Base-by-base conservation (phyloP, 1,284 basidiomycete genomes). In the Leccinum cinnamomeum region DNA sequence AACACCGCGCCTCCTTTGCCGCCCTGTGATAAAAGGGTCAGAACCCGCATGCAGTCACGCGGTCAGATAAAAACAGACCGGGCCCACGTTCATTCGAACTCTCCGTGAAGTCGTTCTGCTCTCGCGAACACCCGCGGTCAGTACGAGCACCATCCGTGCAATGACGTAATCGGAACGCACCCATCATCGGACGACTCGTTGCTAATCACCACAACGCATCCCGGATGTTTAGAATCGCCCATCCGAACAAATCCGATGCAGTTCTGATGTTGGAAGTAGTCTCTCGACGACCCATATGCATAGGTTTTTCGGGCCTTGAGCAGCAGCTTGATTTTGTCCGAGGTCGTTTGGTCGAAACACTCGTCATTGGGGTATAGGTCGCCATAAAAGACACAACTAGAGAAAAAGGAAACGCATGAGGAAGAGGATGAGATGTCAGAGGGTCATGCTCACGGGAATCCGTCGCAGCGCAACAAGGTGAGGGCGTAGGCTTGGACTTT, bases 341-440 rank as follows among this genome's bases (percentile, higher is more conserved):
- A 80, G 7, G 81, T 80, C n/a, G 72, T 71, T 62, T 81, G 78
- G 65, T 86, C 79, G 71, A 85, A 90, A 66, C 87, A 86, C 71
- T 89, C 86, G 46, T 78, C 67, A 68, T 90, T 89, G 0, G 86
- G 87, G 68, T 90, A 93, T 25, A 97, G 73, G 76, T 98, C 96
- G 7, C 95, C 95, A 65, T 94, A 94, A 77, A 98, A 98, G 35
- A 97, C 87, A 70, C 94, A 94, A 48, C 92, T 94, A 56, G 12
- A 46, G 50, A 51, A 1, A 10, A 33, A 57, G 44, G 7, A 14
- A 18, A 10, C 30, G 23, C n/a, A 35, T 62, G 14, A 54, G 11
- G 56, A 20, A 16, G 16, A 44, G 7, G 54, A 54, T 3, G 39
- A 39, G 53, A 58, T 11, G 56, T 2, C 7, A 3, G 46, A 60